These are phyloP conservation scores for Eutrema salsugineum DNA, from an alignment of 441 rosid species.

Conservation along the genomic window DNA sequence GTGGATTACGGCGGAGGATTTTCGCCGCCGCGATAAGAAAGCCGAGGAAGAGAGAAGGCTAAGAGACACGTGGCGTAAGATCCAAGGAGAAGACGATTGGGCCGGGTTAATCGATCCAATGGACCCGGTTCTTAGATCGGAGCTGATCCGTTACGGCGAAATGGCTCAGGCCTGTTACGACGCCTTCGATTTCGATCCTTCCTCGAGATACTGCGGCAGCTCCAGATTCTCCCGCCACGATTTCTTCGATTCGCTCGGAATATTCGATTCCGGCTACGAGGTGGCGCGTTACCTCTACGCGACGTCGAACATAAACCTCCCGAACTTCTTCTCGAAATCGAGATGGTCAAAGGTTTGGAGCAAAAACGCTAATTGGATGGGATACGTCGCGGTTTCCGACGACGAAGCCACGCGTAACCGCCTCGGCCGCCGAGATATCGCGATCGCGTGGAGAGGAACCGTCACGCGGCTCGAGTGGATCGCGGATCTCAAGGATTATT, in stretches of 20 bases:
- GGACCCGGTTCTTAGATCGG: slow-evolving; percentile 53
- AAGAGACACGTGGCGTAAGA: slow-evolving; percentile 45
- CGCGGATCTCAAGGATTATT: slow-evolving; percentile 55
- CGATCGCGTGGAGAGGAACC: slow-evolving; percentile 59
- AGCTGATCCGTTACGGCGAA: slow-evolving; percentile 68
- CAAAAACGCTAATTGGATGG: slow-evolving; percentile 66
- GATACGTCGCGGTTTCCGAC: slow-evolving; percentile 55
- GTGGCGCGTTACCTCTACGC: slow-evolving; percentile 59
- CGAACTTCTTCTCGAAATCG: slow-evolving; percentile 62
- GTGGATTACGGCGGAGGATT: slow-evolving; percentile 29
- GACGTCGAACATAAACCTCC: slow-evolving; percentile 63
- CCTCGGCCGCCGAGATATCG: slow-evolving; percentile 56
- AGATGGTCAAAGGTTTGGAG: slow-evolving; percentile 70
- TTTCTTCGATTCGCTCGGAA: slow-evolving; percentile 42
- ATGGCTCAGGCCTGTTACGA: slow-evolving; percentile 76
- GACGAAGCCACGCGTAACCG: slow-evolving; percentile 35
- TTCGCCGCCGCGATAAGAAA: slow-evolving; percentile 22
- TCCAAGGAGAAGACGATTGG: slow-evolving; percentile 63
- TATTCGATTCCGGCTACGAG: slow-evolving; percentile 41
- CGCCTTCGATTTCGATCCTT: slow-evolving; percentile 62
- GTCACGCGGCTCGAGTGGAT: slow-evolving; percentile 63
- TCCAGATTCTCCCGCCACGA: slow-evolving; percentile 42
- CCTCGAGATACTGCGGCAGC: slow-evolving; percentile 59
- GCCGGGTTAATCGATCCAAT: slow-evolving; percentile 56
- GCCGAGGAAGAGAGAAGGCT: slow-evolving; percentile 31